phyloP scores from a whole-genome alignment of 257 asterid species.

The Linaria vulgaris region DNA sequence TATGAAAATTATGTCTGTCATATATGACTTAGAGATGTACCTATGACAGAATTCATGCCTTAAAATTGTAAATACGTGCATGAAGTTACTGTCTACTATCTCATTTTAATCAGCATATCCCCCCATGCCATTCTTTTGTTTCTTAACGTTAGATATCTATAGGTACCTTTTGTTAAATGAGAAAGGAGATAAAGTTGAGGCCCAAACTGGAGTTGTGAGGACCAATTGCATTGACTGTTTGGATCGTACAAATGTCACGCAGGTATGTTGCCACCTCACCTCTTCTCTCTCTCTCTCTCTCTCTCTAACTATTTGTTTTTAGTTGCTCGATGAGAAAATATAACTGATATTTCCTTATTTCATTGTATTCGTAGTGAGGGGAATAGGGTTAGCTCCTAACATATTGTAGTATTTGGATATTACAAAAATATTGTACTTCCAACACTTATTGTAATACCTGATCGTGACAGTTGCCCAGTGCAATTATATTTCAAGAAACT shows the following conservation, averaged over 20 bases:
- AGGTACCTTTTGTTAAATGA: slow-evolving; percentile 85
- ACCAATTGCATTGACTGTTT: slow-evolving; percentile 92
- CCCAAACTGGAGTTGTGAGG: slow-evolving; percentile 84
- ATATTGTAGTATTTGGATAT: too few relatives aligned
- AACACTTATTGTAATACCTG: too few relatives aligned
- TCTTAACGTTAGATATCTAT: background rate
- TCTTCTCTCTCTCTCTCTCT: background rate
- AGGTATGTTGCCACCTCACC: slow-evolving; percentile 39
- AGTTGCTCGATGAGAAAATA: background rate
- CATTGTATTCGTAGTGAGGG: too few relatives aligned
- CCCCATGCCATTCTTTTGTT: background rate
- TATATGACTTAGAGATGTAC: slow-evolving; percentile 9
- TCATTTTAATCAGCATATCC: background rate
- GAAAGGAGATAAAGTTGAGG: slow-evolving; percentile 74
- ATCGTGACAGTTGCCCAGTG: too few relatives aligned
- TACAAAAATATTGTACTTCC: too few relatives aligned
- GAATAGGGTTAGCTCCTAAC: too few relatives aligned
- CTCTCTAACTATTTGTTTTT: background rate
- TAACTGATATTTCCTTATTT: too few relatives aligned
- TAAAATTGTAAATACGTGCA: background rate
- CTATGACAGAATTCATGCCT: background rate
- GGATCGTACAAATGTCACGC: slow-evolving; percentile 98
- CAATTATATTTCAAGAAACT: too few relatives aligned
- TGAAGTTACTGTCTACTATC: background rate
- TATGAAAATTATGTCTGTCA: background rate